These are phyloP conservation scores for Astrocystis sublimbata DNA, from an alignment of 495 filamentous ascomycete genomes.

Conservation along the genomic window DNA sequence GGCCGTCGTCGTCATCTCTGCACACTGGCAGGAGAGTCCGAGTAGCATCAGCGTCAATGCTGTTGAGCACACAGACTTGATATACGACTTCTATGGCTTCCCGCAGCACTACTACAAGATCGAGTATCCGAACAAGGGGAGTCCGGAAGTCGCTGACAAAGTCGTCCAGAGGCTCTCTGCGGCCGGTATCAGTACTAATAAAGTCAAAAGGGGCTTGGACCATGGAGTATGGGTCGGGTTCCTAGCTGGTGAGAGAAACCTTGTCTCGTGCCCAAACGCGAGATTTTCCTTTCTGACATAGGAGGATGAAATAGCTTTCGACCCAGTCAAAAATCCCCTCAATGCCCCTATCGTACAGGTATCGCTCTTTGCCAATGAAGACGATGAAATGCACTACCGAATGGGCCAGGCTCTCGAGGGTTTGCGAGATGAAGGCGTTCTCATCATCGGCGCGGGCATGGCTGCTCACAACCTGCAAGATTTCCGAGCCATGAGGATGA, in stretches of 20 bases:
- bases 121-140: conserved; percentile 64
- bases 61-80: conserved; percentile 60
- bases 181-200: conserved; percentile 59
- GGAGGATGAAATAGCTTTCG: conserved; percentile 54
- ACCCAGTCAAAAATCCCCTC: conserved; percentile 63
- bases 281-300: no score
- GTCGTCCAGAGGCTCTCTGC: conserved; percentile 54
- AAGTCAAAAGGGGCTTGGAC: conserved; percentile 64
- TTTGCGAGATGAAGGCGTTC: conserved; percentile 64
- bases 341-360: conserved; percentile 70
- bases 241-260: conserved; percentile 37
- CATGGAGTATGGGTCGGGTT: conserved; percentile 71
- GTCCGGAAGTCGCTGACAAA: conserved; percentile 57
- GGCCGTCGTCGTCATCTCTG: conserved; percentile 73
- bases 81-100: conserved; percentile 78
- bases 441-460: conserved; percentile 71
- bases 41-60: conserved; percentile 63
- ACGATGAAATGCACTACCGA: conserved; percentile 61
- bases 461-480: conserved; percentile 70
- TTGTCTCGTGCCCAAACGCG: no score
- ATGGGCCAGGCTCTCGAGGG: conserved; percentile 60
- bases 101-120: conserved; percentile 53
- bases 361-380: conserved; percentile 63
- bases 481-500: conserved; percentile 44
- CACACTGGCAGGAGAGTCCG: conserved; percentile 67